Evolutionary conservation across 495 filamentous ascomycete genomes (phyloP), one percentile per base, ranked within the genome.

Genomic region (Aspergillus sclerotioniger): DNA sequence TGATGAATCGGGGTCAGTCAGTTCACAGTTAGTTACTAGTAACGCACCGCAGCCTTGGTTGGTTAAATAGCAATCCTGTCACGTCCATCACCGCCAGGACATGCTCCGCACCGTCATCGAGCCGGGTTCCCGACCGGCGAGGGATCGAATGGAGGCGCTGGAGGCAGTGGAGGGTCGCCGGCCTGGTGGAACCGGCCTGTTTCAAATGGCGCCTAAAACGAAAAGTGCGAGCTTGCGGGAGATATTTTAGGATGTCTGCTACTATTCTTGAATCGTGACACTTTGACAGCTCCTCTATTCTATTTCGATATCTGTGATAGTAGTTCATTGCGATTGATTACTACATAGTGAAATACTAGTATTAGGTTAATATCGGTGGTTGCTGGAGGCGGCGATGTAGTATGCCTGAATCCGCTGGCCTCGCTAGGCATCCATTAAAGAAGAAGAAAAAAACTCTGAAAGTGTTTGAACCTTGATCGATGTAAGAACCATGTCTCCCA

Each of bases 201-300:
- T 63, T 63, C 61, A 63, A 63, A 60, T 59, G 49, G 60, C 60
- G 60, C 60, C 56, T 61, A 56, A 31, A 53, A 25, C 44, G 20
- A 17, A 20, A 41, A 53, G 39, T 52, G 43, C 47, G 47, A 21
- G 35, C 19, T 6, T 21, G 15, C 29, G 35, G 31, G 16, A 13
- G 16, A 54, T 44, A 15, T n/a, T 44, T 21, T 21, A 25, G 35
- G 16, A 16, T 29, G n/a, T n/a, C n/a, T 54, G 52, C 39, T 54
- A 28, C 52, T 54, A 54, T 41, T 54, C 52, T 54, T 49, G 46
- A 49, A n/a, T n/a, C n/a, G n/a, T n/a, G n/a, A n/a, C n/a, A n/a
- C n/a, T n/a, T n/a, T n/a, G n/a, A 21, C 8, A 17, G 15, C 19
- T 17, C 44, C 20, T 46, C 25, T 19, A 20, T 20, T 46, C 19